Evolutionary conservation across 495 filamentous ascomycete genomes (phyloP).

Genomic region (Neurospora sp.): DNA sequence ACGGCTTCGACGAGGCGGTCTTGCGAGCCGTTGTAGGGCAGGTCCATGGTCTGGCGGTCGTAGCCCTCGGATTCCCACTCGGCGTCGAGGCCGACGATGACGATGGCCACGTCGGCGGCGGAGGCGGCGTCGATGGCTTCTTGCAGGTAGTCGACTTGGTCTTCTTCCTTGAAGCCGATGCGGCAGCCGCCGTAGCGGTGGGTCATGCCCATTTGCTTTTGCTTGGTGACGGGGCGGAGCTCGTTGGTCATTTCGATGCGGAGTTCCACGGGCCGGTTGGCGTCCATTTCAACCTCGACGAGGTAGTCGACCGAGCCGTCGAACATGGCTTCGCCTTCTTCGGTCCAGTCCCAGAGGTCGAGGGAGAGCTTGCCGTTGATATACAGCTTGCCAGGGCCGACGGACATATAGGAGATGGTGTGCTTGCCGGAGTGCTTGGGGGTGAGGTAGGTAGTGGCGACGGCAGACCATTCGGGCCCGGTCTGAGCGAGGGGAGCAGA

Average conservation of each 20-base stretch:
- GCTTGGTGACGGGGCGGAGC: conserved; percentile 43
- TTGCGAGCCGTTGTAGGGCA: conserved; percentile 59
- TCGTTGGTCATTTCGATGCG: conserved; percentile 52
- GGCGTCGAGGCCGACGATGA: conserved; percentile 69
- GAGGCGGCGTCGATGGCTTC: conserved; percentile 62
- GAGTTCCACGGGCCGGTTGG: conserved; percentile 36
- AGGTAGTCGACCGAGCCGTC: conserved; percentile 47
- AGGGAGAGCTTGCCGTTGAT: conserved; percentile 62
- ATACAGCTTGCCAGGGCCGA: conserved; percentile 61
- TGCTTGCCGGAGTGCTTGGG: conserved; percentile 51
- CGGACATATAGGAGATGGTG: conserved; percentile 65
- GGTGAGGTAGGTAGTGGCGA: conserved; percentile 45
- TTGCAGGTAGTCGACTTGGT: conserved; percentile 57
- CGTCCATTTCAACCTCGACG: conserved; percentile 42
- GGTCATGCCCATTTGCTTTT: conserved; percentile 39
- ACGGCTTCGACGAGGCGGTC: conserved; percentile 66
- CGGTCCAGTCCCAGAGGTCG: conserved; percentile 63
- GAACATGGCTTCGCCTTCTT: conserved; percentile 55
- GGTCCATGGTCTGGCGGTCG: conserved; percentile 73
- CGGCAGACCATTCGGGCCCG: conserved; percentile 50
- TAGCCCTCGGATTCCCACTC: conserved; percentile 90
- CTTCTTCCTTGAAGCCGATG: conserved; percentile 63
- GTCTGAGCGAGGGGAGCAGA: conserved; percentile 50
- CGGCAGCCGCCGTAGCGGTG: conserved; percentile 64
- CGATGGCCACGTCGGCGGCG: conserved; percentile 61